Conservation (phyloP, 257 asterid species). For the Handroanthus guayacan region DNA sequence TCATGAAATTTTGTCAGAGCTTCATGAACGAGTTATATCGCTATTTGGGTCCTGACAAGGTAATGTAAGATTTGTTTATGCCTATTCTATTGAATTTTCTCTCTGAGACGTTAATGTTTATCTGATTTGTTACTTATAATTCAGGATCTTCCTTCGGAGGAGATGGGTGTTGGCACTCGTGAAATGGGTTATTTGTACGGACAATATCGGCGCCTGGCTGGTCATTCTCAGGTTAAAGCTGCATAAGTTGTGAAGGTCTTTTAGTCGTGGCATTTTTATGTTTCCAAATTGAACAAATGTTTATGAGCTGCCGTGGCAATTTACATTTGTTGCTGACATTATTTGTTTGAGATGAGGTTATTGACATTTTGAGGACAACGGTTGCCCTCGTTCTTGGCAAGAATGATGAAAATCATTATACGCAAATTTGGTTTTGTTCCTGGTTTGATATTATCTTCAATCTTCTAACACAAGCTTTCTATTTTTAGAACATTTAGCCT, state of each 20-base stretch:
- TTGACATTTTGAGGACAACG: conserved; percentile 23
- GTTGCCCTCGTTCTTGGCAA: conserved; percentile 3
- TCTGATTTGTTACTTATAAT: conserved; percentile 37
- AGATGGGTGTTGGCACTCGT: conserved; percentile 96
- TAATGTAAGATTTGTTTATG: conserved; percentile 39
- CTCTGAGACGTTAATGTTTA: conserved; percentile 25
- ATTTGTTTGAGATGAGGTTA: background rate
- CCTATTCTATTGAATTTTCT: conserved; percentile 29
- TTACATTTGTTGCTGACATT: background rate
- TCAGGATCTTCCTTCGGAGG: conserved; percentile 99
- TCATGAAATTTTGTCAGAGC: conserved; percentile 97
- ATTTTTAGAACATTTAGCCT: background rate
- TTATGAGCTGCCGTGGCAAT: conserved; percentile 7
- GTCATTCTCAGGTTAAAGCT: conserved; percentile 89
- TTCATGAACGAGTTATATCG: conserved; percentile 97
- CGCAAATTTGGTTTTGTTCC: conserved; percentile 18
- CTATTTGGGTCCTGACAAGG: conserved; percentile 97
- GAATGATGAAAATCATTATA: background rate
- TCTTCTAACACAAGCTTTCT: conserved; percentile 18
- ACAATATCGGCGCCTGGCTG: conserved; percentile 91
- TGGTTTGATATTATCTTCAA: conserved; percentile 17
- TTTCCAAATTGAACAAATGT: background rate
- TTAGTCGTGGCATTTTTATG: background rate
- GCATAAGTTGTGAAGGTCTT: conserved; percentile 14
- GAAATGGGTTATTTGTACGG: conserved; percentile 98